A percentile compares a stretch with the other conserved stretches of the same genome.
These are phyloP conservation scores for Hemileccinum rubropunctum DNA, from an alignment of 768 basidiomycete species.

Conservation along the genomic window DNA sequence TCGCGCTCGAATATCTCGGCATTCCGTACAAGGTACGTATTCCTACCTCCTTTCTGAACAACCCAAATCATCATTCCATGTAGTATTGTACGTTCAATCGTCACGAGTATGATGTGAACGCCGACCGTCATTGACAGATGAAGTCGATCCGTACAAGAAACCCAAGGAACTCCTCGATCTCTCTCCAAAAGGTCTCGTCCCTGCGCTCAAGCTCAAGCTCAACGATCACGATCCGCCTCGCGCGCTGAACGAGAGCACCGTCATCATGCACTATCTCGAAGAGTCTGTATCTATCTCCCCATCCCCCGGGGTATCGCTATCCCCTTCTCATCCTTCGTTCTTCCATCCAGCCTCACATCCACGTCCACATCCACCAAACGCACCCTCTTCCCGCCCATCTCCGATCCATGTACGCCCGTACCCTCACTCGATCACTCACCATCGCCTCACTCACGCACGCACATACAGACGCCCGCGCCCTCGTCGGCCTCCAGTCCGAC, in stretches of 20 bases:
- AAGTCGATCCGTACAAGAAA: constrained; percentile 83
- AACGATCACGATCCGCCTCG: constrained; percentile 52
- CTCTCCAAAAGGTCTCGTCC: constrained; percentile 81
- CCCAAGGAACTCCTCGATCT: constrained; percentile 75
- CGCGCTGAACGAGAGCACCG: constrained; percentile 74
- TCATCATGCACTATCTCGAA: constrained; percentile 76
- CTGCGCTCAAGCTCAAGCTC: constrained; percentile 59
- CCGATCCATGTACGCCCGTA: constrained; percentile 52
- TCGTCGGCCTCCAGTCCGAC: constrained; percentile 67
- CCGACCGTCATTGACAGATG: constrained; percentile 42
- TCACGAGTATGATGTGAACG: background rate
- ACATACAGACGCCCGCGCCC: constrained; percentile 57
- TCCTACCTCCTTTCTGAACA: background rate
- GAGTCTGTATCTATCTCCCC: constrained; percentile 45
- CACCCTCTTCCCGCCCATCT: constrained; percentile 54
- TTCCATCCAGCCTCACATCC: constrained; percentile 44
- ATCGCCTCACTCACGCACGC: background rate
- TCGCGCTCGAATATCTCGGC: constrained; percentile 63
- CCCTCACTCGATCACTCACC: background rate
- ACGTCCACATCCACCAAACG: constrained; percentile 46
- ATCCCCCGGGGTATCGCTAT: background rate
- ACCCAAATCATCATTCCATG: background rate
- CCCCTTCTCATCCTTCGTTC: background rate
- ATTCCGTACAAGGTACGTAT: constrained; percentile 64
- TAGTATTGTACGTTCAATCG: constrained; percentile 40